Evolutionary conservation across 371 early-diverging fungal genomes (phyloP), one percentile per base, ranked within the genome.

Genomic region (Rhizopus delemar): DNA sequence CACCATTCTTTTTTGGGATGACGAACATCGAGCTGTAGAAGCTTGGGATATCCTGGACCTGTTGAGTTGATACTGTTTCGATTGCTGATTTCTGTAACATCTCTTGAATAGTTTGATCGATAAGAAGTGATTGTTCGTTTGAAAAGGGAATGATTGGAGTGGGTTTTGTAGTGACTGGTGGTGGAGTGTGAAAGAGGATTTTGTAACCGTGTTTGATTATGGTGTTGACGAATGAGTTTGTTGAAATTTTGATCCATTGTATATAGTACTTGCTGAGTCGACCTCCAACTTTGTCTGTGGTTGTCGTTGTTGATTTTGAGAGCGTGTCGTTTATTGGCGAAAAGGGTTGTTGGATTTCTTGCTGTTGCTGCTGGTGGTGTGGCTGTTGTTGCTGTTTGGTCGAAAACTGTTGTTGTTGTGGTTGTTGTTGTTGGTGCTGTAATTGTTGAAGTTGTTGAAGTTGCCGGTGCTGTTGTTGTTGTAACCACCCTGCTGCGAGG

Each of bases 21-120:
- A 67, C 67, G 48, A 73, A 69, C 28, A 69, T 48, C 1, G 55
- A 48, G 51, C 69, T 65, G 58, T 51, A 53, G 13, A 59, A 65
- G 0, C 60, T 60, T 31, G 52, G 65, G 8, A 15, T 7, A 3
- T 13, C 16, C 8, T 36, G 22, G 1, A 8, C 50, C 12, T 39
- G 6, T 0, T 34, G 4, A 8, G n/a, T 28, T 0, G 41, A 43
- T 38, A 41, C 62, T n/a, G 8, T 1, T 56, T 66, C 59, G 13
- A 70, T 63, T 3, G 61, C 66, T 35, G 12, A 5, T 46, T 63
- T 63, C 12, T 43, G 16, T 8, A 61, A 16, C 0, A 53, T 22
- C 3, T 48, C 46, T 12, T 48, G 36, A 0, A 60, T 58, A 3
- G 51, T 43, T 51, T 51, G 41, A 45, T 58, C 45, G 8, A 41